Evolutionary conservation across 768 basidiomycete genomes (phyloP).

Genomic region (Strobilomyces confusus): DNA sequence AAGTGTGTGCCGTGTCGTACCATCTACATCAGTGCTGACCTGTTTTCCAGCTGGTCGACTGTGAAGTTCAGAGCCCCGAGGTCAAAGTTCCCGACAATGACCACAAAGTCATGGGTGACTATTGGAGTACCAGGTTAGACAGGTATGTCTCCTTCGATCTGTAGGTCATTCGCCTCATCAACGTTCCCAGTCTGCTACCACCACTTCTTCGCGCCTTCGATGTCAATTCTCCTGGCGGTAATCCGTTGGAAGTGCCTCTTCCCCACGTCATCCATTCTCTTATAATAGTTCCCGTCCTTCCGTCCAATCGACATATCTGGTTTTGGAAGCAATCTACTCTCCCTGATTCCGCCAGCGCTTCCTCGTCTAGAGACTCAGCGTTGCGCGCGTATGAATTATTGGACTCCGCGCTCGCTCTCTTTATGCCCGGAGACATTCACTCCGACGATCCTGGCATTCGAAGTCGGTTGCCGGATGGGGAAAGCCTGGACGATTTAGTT

Average conservation of each 20-base stretch:
- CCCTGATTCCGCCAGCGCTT: slow-evolving; percentile 35
- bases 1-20: slow-evolving; percentile 37
- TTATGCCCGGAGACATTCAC: slow-evolving; percentile 62
- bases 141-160: slow-evolving; percentile 41
- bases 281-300: slow-evolving; percentile 68
- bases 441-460: slow-evolving; percentile 63
- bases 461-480: slow-evolving; percentile 37
- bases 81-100: slow-evolving; percentile 16
- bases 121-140: slow-evolving; percentile 72
- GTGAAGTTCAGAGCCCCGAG: slow-evolving; percentile 39
- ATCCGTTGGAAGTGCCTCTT: slow-evolving; percentile 68
- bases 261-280: slow-evolving; percentile 80
- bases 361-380: slow-evolving; percentile 44
- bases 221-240: slow-evolving; percentile 54
- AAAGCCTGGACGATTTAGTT: slow-evolving; percentile 71
- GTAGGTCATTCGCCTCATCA: not conserved
- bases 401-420: slow-evolving; percentile 53
- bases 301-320: slow-evolving; percentile 58
- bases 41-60: slow-evolving; percentile 34
- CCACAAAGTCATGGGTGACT: slow-evolving; percentile 62
- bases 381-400: slow-evolving; percentile 66
- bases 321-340: slow-evolving; percentile 42
- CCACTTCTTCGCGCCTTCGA: slow-evolving; percentile 70
- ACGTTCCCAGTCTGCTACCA: slow-evolving; percentile 48
- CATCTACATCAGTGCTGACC: not conserved